Percentiles rank a stretch among this genome's conserved stretches.
These are phyloP conservation scores for Aspergillus sp. DNA, from an alignment of 2,329 filamentous ascomycete species.

Conservation along the genomic window DNA sequence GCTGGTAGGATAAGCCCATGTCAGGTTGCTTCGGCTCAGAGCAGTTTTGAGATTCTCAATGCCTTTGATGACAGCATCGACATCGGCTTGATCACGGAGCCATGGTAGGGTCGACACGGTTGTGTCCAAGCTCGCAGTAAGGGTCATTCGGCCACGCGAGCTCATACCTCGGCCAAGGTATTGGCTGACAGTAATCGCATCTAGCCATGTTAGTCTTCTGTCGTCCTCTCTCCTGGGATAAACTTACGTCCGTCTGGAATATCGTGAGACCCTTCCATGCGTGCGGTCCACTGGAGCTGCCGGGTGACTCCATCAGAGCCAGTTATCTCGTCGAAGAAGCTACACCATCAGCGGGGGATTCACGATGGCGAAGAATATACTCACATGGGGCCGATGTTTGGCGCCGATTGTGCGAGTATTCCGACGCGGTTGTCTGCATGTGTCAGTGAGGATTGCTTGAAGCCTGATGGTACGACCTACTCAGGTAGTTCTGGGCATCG, in stretches of 20 bases:
- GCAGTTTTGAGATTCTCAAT: constrained; percentile 6
- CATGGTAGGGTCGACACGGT: constrained; percentile 9
- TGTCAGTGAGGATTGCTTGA: background rate
- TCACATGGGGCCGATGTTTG: background rate
- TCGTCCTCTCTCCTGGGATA: background rate
- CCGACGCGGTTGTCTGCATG: background rate
- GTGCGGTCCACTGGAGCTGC: background rate
- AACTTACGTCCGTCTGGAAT: constrained; percentile 12
- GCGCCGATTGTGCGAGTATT: background rate
- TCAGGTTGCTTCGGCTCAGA: constrained; percentile 2
- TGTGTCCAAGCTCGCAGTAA: constrained; percentile 5
- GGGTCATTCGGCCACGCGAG: constrained; percentile 9
- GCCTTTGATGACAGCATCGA: constrained; percentile 9
- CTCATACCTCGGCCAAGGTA: constrained; percentile 8
- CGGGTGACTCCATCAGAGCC: background rate
- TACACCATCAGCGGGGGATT: background rate
- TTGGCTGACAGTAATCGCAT: constrained; percentile 8
- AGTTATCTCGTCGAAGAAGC: background rate
- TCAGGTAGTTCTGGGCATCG: constrained; percentile 12
- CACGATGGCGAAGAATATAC: background rate
- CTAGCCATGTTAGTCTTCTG: background rate
- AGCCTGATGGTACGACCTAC: background rate
- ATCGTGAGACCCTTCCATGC: background rate
- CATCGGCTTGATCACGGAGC: constrained; percentile 4
- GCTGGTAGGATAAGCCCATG: constrained; percentile 10